Conservation (phyloP, 495 filamentous ascomycete species). For the Penicillium desertorum region DNA sequence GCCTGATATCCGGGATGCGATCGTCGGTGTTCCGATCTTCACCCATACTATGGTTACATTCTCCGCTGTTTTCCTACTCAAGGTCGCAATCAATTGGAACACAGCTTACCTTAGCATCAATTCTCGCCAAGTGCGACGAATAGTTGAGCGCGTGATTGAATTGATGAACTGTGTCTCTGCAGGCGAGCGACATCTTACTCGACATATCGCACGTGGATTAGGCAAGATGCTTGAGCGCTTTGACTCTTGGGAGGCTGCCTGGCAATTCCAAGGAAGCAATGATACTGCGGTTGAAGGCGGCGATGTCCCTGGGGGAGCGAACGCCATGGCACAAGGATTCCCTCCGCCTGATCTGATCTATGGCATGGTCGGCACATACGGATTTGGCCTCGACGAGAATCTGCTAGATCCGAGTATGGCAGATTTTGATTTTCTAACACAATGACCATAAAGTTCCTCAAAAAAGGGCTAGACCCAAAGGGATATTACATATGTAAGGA, state of each 20-base stretch:
- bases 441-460: constrained; percentile 10
- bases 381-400: constrained; percentile 49
- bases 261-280: constrained; percentile 28
- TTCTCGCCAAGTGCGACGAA: constrained; percentile 44
- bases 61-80: constrained; percentile 56
- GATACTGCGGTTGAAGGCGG: constrained; percentile 15
- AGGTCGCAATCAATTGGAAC: constrained; percentile 57
- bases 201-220: constrained; percentile 53
- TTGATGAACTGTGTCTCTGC: constrained; percentile 53
- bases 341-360: constrained; percentile 51
- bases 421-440: constrained; percentile 47
- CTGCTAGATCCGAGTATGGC: constrained; percentile 49
- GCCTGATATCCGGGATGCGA: constrained; percentile 56
- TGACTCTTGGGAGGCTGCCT: constrained; percentile 45
- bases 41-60: constrained; percentile 65
- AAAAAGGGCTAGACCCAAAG: not conserved
- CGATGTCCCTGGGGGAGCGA: constrained; percentile 45
- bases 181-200: constrained; percentile 53
- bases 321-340: constrained; percentile 50
- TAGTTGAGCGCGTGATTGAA: constrained; percentile 52
- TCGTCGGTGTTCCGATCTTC: constrained; percentile 58
- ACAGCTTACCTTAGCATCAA: constrained; percentile 48
- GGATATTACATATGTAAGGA: constrained; percentile 5
- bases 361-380: constrained; percentile 51
- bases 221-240: constrained; percentile 54